These are phyloP conservation scores for Xylariaceae sp. DNA, from an alignment of 2,329 filamentous ascomycete species.

Conservation along the genomic window DNA sequence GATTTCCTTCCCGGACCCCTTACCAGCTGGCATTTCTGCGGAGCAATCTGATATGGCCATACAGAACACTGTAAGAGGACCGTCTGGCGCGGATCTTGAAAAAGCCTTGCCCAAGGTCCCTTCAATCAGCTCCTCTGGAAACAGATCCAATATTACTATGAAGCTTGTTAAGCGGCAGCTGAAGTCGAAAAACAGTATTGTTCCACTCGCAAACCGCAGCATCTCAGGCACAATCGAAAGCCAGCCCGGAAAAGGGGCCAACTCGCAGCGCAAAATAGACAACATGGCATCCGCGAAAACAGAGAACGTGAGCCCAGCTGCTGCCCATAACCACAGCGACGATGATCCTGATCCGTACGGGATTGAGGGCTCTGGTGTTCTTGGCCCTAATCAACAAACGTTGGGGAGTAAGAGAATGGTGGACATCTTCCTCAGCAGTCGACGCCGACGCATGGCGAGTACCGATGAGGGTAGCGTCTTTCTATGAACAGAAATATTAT, in stretches of 20 bases:
- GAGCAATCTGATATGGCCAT: background rate
- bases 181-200: slow-evolving; percentile 11
- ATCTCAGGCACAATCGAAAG: slow-evolving; percentile 26
- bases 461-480: slow-evolving; percentile 47
- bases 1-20: background rate
- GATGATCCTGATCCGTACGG: slow-evolving; percentile 35
- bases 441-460: slow-evolving; percentile 51
- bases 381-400: slow-evolving; percentile 37
- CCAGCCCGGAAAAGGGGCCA: slow-evolving; percentile 25
- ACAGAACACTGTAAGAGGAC: slow-evolving; percentile 11
- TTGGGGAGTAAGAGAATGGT: slow-evolving; percentile 60
- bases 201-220: slow-evolving; percentile 26
- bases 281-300: slow-evolving; percentile 11
- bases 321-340: background rate
- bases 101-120: slow-evolving; percentile 28
- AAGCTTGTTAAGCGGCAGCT: slow-evolving; percentile 28
- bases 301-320: slow-evolving; percentile 38
- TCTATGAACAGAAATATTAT: slow-evolving; percentile 32
- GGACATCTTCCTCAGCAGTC: slow-evolving; percentile 59
- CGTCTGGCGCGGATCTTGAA: slow-evolving; percentile 10
- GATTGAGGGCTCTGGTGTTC: slow-evolving; percentile 25
- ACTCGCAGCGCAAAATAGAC: slow-evolving; percentile 23
- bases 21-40: background rate
- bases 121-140: slow-evolving; percentile 30
- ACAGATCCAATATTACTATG: slow-evolving; percentile 20